Conservation (phyloP, 2,329 filamentous ascomycete species). For the Massarina eburnea region DNA sequence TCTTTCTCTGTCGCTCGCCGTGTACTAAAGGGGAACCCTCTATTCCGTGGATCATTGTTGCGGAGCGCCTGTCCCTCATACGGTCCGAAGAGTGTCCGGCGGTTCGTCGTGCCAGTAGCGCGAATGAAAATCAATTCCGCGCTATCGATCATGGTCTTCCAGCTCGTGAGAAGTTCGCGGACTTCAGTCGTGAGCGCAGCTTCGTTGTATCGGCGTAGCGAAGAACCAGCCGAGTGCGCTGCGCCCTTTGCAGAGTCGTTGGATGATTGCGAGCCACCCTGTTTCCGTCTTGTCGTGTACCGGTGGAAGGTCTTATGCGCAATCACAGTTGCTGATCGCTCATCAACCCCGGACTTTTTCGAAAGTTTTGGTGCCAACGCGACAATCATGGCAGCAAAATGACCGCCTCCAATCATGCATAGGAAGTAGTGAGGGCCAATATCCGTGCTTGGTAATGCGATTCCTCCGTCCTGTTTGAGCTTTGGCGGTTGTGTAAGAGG, state of each 20-base stretch:
- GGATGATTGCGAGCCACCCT: slow-evolving; percentile 91
- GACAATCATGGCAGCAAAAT: slow-evolving; percentile 96
- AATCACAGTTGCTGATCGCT: slow-evolving; percentile 82
- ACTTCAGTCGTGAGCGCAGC: slow-evolving; percentile 88
- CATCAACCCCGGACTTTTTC: slow-evolving; percentile 72
- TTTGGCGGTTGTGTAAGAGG: slow-evolving; percentile 57
- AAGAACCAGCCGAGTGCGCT: slow-evolving; percentile 90
- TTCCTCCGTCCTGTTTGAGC: slow-evolving; percentile 58
- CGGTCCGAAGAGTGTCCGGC: slow-evolving; percentile 83
- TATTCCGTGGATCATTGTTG: slow-evolving; percentile 75
- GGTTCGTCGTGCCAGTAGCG: slow-evolving; percentile 83
- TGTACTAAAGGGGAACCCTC: slow-evolving; percentile 92
- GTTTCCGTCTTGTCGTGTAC: slow-evolving; percentile 93
- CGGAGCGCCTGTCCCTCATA: slow-evolving; percentile 86
- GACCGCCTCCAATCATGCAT: slow-evolving; percentile 97
- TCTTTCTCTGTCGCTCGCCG: slow-evolving; percentile 89
- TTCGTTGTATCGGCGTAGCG: slow-evolving; percentile 90
- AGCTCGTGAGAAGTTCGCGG: slow-evolving; percentile 74
- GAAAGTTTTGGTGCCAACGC: slow-evolving; percentile 78
- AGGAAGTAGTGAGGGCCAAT: slow-evolving; percentile 86
- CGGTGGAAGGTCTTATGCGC: slow-evolving; percentile 98
- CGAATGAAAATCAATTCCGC: slow-evolving; percentile 86
- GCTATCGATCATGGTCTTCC: slow-evolving; percentile 82
- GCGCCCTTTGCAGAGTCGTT: slow-evolving; percentile 93
- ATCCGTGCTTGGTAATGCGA: slow-evolving; percentile 58